Evolutionary conservation across 371 early-diverging fungal species (phyloP).

Genomic region (Fennellomyces sp.): DNA sequence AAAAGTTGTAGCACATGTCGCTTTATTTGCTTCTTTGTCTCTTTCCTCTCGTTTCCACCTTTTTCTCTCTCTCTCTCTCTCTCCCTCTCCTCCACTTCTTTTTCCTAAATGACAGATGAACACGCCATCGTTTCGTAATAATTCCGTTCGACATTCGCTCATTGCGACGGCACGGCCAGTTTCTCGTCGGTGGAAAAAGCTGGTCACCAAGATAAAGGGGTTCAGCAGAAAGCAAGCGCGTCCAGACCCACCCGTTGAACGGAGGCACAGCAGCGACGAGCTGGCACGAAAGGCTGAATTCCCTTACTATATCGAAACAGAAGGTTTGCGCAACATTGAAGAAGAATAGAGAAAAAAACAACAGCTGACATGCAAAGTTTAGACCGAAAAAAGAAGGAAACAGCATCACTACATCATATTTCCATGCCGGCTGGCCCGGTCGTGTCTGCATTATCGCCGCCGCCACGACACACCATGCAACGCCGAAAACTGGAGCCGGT

Average conservation of each 20-base stretch:
- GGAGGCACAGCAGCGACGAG: constrained; percentile 13
- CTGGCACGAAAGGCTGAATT: background rate
- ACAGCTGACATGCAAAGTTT: background rate
- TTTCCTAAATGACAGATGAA: constrained; percentile 15
- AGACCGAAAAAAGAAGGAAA: background rate
- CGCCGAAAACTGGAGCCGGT: background rate
- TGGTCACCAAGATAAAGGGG: constrained; percentile 4
- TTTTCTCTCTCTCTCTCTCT: constrained; percentile 7
- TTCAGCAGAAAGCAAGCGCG: background rate
- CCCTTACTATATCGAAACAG: background rate
- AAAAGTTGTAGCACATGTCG: background rate
- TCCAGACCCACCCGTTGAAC: background rate
- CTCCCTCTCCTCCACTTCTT: background rate
- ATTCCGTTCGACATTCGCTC: constrained; percentile 7
- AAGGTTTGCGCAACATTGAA: background rate
- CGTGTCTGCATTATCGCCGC: constrained; percentile 13
- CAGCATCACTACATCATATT: constrained; percentile 6
- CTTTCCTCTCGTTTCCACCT: constrained; percentile 41
- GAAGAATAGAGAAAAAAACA: background rate
- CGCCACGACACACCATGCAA: constrained; percentile 9
- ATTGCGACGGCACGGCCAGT: constrained; percentile 8
- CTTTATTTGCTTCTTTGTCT: constrained; percentile 28
- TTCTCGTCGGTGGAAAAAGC: constrained; percentile 10
- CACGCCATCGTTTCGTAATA: constrained; percentile 8
- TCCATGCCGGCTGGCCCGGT: constrained; percentile 18